Percentiles rank a stretch among this genome's conserved stretches.
Evolutionary conservation across 352 stramenopile genomes (phyloP).

Genomic region (Pythium dissimile): DNA sequence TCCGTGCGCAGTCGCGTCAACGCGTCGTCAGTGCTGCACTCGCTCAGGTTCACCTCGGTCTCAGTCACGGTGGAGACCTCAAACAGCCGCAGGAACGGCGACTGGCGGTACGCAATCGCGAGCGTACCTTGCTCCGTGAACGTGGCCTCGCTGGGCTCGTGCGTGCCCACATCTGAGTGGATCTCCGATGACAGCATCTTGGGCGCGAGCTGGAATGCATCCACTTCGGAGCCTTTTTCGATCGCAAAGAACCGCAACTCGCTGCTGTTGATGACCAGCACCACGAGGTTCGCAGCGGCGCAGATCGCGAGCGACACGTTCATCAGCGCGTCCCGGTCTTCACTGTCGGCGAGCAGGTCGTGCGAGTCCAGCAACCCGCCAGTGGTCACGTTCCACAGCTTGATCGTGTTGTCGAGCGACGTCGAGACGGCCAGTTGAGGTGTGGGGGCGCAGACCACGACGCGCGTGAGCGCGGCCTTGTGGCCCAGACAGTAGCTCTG

Average conservation of each 20-base stretch:
- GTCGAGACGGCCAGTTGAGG: slow-evolving; percentile 61
- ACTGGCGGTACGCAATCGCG: slow-evolving; percentile 55
- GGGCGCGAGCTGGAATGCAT: slow-evolving; percentile 13
- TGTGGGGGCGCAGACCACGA: slow-evolving; percentile 41
- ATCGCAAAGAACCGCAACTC: slow-evolving; percentile 58
- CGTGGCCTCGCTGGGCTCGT: slow-evolving; percentile 41
- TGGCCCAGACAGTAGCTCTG: slow-evolving; percentile 86
- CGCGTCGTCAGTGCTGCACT: slow-evolving; percentile 18
- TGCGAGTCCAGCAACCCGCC: slow-evolving; percentile 57
- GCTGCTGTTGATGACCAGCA: slow-evolving; percentile 47
- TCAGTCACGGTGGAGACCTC: slow-evolving; percentile 30
- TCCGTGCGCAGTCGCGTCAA: slow-evolving; percentile 44
- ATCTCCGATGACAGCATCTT: slow-evolving; percentile 28
- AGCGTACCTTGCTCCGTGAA: slow-evolving; percentile 49
- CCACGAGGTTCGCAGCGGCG: slow-evolving; percentile 50
- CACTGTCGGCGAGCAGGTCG: slow-evolving; percentile 30
- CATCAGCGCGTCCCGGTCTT: slow-evolving; percentile 33
- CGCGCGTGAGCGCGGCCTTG: slow-evolving; percentile 56
- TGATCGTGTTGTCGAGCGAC: slow-evolving; percentile 80
- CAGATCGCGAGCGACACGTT: slow-evolving; percentile 60
- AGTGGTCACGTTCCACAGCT: slow-evolving; percentile 60
- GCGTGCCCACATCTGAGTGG: slow-evolving; percentile 16
- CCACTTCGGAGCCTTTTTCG: slow-evolving; percentile 11
- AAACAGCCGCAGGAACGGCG: slow-evolving; percentile 61
- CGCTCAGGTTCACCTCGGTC: slow-evolving; percentile 16